Base-by-base conservation (phyloP, 352 stramenopile species). In the Phytophthora melonis region DNA sequence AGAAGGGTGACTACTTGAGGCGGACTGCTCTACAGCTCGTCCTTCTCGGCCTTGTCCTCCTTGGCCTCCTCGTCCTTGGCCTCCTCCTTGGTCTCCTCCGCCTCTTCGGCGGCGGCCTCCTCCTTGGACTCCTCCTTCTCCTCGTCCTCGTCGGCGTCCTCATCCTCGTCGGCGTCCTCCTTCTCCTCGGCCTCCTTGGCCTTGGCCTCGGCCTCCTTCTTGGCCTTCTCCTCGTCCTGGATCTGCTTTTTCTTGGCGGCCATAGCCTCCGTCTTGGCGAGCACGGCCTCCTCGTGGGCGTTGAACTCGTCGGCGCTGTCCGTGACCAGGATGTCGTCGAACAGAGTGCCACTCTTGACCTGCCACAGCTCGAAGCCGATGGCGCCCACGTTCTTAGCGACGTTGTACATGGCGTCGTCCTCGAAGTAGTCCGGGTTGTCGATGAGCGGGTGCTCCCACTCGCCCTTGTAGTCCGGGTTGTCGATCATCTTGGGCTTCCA, bases 321-420 rank as follows among this genome's bases (percentile, higher is more conserved):
- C 11, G 97, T 99, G 56, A 99, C 85, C 50, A 99, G 89, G 72
- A 99, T 99, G 83, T 99, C 97, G 81, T 99, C 98, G 77, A 99
- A 99, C 53, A 99, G 86, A 23, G 97, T 99, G 79, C 98, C 98
- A 41, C 94, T 95, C 81, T 98, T 99, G 23, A 99, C 98, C 87
- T 98, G 87, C 98, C 98, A 99, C 41, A 99, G 90, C 89, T 99
- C 98, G 72, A 99, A 99, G 64, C 98, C 98, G 71, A 99, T 92
- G 70, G 98, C 94, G 39, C 94, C 98, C 47, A 98, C 98, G 78
- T 93, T 82, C 78, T 98, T 98, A 77, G 96, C 98, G 41, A 99
- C 85, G 74, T 98, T 95, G 88, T 99, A 95, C 77, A 99, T 87
- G 34, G 93, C 85, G 16, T 97, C 86, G 78, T 99, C 96, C 68